Percentiles rank a stretch among this genome's conserved stretches.
phyloP scores from a whole-genome alignment of 345 rosid species.

The Corymbia maculata region DNA sequence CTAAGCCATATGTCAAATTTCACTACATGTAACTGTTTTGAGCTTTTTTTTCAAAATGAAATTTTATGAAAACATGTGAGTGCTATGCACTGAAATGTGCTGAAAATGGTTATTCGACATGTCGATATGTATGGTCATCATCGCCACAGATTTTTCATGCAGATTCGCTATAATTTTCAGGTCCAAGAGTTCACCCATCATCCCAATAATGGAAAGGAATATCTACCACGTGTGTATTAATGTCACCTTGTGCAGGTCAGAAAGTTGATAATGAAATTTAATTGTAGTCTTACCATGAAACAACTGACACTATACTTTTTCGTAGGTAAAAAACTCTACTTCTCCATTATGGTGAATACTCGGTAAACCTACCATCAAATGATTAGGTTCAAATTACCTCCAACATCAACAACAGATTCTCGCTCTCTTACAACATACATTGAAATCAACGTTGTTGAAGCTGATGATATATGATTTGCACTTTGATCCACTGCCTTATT shows the following conservation, averaged over 20 bases:
- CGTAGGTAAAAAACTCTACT: not conserved
- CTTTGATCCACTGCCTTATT: not conserved
- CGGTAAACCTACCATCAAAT: not conserved
- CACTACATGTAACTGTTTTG: not conserved
- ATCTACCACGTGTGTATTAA: not conserved
- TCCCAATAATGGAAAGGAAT: not conserved
- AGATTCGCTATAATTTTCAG: not conserved
- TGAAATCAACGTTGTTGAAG: not conserved
- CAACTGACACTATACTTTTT: not conserved
- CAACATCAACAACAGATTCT: not conserved
- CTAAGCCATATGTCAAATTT: not conserved
- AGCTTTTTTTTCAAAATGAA: not conserved
- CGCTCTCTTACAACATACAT: not conserved
- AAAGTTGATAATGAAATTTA: not conserved
- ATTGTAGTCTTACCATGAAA: not conserved
- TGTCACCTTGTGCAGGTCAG: not conserved
- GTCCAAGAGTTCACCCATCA: not conserved
- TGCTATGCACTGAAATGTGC: not conserved
- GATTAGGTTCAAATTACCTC: not conserved
- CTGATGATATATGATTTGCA: not conserved
- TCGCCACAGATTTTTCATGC: not conserved
- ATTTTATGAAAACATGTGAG: not conserved
- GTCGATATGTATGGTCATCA: not conserved
- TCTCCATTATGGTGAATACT: not conserved
- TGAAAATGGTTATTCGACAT: not conserved